Evolutionary conservation across 2,329 filamentous ascomycete genomes (phyloP), one percentile per base, ranked within the genome.

Genomic region (Fusarium praegraminearum): DNA sequence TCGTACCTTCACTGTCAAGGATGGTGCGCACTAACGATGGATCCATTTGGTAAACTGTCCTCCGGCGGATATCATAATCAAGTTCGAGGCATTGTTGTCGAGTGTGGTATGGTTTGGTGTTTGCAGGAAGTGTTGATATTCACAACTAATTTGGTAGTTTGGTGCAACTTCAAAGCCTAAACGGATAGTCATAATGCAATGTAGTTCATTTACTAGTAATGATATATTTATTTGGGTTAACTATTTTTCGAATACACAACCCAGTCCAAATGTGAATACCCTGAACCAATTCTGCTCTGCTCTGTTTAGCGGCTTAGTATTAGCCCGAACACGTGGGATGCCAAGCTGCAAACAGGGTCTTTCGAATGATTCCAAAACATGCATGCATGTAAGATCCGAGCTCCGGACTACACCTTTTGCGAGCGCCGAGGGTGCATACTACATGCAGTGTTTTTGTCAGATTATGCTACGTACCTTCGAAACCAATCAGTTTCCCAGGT

Each of bases 301-400:
- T 20, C 12, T n/a, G 6, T 24, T n/a, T 35, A 9, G 47, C 35
- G 49, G 49, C 49, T 28, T 40, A 52, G 35, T 24, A 26, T 52
- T 52, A 52, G 49, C 22, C 49, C 32, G 43, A 38, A 20, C 53
- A 50, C 41, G 24, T 56, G n/a, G 22, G 22, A 47, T 24, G 24
- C 16, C 18, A 47, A 30, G 41, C 41, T 45, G 51, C 32, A 20
- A 49, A 49, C 53, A 52, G 49, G 49, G 49, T 41, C 35, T 30
- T 53, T 22, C 24, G 43, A 26, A 50, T 50, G 53, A 56, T 56
- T 56, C 53, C 53, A 55, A 56, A 56, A 50, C 43, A 56, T 56
- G 53, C 43, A 56, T 56, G 53, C 40, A 53, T 53, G 38, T 33
- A 33, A 49, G 44, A 38, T 47, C 52, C 52, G 7, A 52, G 33